Conservation (phyloP, 768 basidiomycete species). For the Lactarius indigo region DNA sequence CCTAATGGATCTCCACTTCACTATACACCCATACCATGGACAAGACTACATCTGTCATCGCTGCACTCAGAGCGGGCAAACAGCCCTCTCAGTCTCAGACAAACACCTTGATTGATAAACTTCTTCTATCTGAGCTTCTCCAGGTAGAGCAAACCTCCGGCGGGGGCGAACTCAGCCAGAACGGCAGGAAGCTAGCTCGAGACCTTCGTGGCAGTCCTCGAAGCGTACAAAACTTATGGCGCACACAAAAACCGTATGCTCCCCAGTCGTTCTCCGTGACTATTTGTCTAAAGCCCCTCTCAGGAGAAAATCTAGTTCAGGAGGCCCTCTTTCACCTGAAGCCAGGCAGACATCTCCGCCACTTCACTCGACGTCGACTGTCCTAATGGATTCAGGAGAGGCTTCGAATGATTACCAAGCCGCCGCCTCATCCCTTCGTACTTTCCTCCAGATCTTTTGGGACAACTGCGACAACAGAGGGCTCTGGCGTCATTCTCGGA, state of each 20-base stretch:
- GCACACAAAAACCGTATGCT: constrained; percentile 54
- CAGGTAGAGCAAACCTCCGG: constrained; percentile 39
- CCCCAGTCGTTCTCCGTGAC: background rate
- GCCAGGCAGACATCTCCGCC: constrained; percentile 47
- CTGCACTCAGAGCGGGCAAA: constrained; percentile 69
- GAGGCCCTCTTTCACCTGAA: constrained; percentile 62
- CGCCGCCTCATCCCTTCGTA: constrained; percentile 48
- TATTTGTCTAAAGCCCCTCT: constrained; percentile 2
- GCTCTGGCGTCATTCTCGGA: constrained; percentile 53
- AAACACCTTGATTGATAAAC: constrained; percentile 50
- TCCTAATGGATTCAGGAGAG: constrained; percentile 40
- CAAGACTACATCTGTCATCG: constrained; percentile 55
- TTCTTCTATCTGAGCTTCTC: constrained; percentile 47
- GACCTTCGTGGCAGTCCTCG: constrained; percentile 51
- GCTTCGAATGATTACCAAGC: constrained; percentile 48
- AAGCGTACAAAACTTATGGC: constrained; percentile 53
- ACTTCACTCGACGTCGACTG: constrained; percentile 35
- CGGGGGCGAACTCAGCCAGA: constrained; percentile 47
- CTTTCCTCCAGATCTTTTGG: constrained; percentile 51
- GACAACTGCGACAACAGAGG: constrained; percentile 50
- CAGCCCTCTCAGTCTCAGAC: constrained; percentile 61
- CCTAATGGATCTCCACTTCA: background rate
- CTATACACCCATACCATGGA: constrained; percentile 45
- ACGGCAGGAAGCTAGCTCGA: constrained; percentile 50
- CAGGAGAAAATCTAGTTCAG: constrained; percentile 65